Evolutionary conservation across 1,139 yeast species (phyloP), one percentile per base, ranked within the genome.

Genomic region (Suhomyces bribrorum): DNA sequence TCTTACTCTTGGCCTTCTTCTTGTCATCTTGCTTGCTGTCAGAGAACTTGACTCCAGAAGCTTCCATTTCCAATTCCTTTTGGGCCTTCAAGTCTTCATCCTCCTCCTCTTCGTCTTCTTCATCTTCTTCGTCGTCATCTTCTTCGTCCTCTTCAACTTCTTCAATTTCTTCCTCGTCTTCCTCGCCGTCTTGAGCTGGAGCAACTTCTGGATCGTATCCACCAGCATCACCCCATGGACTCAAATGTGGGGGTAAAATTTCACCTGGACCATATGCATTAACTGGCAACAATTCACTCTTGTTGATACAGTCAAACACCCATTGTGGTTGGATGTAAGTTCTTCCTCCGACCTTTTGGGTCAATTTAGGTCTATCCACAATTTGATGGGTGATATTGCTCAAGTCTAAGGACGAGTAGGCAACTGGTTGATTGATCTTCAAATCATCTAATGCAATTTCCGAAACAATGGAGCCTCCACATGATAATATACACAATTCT

Each of bases 171-270:
- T 56, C 75, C 8, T 59, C 75, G 23, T 20, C 23, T 12, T 51
- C 75, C 5, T 51, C 69, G 4, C 36, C 54, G 20, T 56, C 68
- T 23, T 50, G 62, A 7, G 56, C 48, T 23, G 50, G 62, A 7
- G 57, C 47, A 23, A 79, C 85, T 41, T 75, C 81, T 51, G 98
- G 98, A 64, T 90, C 81, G 64, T 92, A 92, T 38, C 83, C 86
- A 53, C 86, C 88, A 40, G 90, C 79, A 67, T 92, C 97, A 51
- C 97, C 97, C 97, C 98, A 92, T 70, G 99, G 99, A 40, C 96
- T 86, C 58, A 94, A 75, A 65, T 92, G 98, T 29, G 98, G 97
- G 32, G 97, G 97, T 47, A 94, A 75, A 7, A 89, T 72, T 66
- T 92, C 97, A 41, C 99, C 98, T 4, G 96, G 96, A 31, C 94